A percentile compares a stretch with the other conserved stretches of the same genome.
Conservation (phyloP, 2,329 filamentous ascomycete species). For the Aureobasidium sp. region DNA sequence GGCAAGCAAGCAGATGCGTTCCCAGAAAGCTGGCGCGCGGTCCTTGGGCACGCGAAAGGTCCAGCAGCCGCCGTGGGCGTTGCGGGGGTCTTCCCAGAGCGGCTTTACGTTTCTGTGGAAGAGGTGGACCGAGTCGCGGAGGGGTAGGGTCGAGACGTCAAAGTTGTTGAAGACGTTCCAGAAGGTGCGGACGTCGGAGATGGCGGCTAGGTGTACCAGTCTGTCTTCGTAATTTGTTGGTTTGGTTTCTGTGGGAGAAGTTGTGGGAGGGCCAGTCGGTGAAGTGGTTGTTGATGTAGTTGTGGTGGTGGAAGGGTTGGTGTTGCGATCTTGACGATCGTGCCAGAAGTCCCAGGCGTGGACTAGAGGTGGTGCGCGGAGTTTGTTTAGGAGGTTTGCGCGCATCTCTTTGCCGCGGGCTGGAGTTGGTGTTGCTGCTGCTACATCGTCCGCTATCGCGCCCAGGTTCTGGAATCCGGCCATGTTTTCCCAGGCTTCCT, state of each 20-base stretch:
- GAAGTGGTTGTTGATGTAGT: not conserved
- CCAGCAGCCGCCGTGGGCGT: slow-evolving; percentile 80
- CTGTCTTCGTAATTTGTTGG: slow-evolving; percentile 36
- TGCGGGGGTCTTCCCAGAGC: slow-evolving; percentile 80
- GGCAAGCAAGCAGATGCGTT: slow-evolving; percentile 70
- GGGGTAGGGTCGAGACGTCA: slow-evolving; percentile 62
- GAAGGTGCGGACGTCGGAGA: slow-evolving; percentile 43
- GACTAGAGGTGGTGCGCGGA: slow-evolving; percentile 42
- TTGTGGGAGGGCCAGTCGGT: not conserved
- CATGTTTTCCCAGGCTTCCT: not conserved
- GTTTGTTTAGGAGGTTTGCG: slow-evolving; percentile 34
- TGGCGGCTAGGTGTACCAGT: slow-evolving; percentile 39
- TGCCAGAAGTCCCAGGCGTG: slow-evolving; percentile 49
- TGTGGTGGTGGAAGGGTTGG: slow-evolving; percentile 1
- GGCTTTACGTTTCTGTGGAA: slow-evolving; percentile 77
- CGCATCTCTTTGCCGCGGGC: slow-evolving; percentile 72
- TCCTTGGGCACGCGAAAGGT: slow-evolving; percentile 83
- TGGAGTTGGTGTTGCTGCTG: slow-evolving; percentile 58
- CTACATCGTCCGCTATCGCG: slow-evolving; percentile 42
- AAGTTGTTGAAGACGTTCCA: slow-evolving; percentile 61
- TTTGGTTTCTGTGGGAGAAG: slow-evolving; percentile 12
- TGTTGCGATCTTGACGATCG: slow-evolving; percentile 36
- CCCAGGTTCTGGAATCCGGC: slow-evolving; percentile 21
- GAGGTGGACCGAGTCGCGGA: slow-evolving; percentile 64
- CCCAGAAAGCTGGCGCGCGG: slow-evolving; percentile 67